phyloP scores from a whole-genome alignment of 2,329 filamentous ascomycete species.

The Paecilomyces dactylethromorphus region DNA sequence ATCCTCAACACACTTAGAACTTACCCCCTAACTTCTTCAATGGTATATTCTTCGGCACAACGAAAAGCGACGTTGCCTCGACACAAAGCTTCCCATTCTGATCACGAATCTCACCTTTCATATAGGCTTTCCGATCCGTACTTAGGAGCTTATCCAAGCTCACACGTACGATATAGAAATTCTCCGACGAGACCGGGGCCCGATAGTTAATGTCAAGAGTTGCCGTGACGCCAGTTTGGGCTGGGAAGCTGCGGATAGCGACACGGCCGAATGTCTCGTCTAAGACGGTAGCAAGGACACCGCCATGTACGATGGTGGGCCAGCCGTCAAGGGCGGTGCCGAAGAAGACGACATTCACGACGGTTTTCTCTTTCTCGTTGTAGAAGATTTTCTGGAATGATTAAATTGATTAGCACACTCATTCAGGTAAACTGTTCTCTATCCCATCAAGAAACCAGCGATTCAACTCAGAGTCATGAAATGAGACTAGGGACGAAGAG shows the following conservation, averaged over 20 bases:
- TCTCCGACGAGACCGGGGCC: slow-evolving; percentile 51
- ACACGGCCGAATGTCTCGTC: slow-evolving; percentile 64
- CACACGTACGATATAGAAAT: slow-evolving; percentile 56
- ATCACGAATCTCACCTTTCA: slow-evolving; percentile 28
- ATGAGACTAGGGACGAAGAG: background rate
- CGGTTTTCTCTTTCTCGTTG: slow-evolving; percentile 51
- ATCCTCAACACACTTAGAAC: slow-evolving; percentile 24
- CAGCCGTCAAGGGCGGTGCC: slow-evolving; percentile 61
- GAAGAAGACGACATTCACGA: slow-evolving; percentile 61
- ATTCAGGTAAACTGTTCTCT: background rate
- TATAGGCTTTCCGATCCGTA: slow-evolving; percentile 32
- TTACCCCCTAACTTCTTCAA: slow-evolving; percentile 33
- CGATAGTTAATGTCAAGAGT: slow-evolving; percentile 57
- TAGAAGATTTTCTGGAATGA: slow-evolving; percentile 58
- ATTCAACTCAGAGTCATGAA: background rate
- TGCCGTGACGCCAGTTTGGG: slow-evolving; percentile 50
- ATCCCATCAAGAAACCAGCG: background rate
- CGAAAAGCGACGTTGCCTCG: slow-evolving; percentile 52
- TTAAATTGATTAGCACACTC: background rate
- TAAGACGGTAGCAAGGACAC: slow-evolving; percentile 60
- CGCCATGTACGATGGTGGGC: slow-evolving; percentile 67
- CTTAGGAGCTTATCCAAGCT: slow-evolving; percentile 36
- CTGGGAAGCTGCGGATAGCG: slow-evolving; percentile 45
- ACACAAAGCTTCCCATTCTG: slow-evolving; percentile 51
- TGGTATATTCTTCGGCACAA: slow-evolving; percentile 48